Percentiles rank a stretch among this genome's conserved stretches.
phyloP scores from a whole-genome alignment of 1,139 yeast genomes.

The Blastobotrys elegans region DNA sequence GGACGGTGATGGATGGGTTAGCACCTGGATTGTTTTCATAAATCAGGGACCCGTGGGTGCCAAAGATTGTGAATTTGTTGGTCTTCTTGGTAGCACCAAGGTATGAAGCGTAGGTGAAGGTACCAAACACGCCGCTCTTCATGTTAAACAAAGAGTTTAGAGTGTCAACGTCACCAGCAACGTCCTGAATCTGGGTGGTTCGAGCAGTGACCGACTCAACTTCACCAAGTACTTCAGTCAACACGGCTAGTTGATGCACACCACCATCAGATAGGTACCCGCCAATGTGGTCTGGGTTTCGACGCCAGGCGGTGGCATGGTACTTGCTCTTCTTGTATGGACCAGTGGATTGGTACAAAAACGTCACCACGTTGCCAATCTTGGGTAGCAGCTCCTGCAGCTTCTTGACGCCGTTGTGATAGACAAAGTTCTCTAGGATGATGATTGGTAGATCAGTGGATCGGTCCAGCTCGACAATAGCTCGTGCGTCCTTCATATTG shows the following conservation, averaged over 20 bases:
- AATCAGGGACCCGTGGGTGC: slow-evolving; percentile 66
- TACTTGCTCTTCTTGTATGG: slow-evolving; percentile 65
- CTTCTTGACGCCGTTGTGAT: slow-evolving; percentile 50
- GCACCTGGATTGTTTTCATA: slow-evolving; percentile 58
- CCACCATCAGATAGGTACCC: slow-evolving; percentile 93
- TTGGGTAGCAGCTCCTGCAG: slow-evolving; percentile 54
- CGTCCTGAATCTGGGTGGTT: slow-evolving; percentile 68
- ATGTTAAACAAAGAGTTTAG: slow-evolving; percentile 64
- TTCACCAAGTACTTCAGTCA: slow-evolving; percentile 77
- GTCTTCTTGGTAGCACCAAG: slow-evolving; percentile 78
- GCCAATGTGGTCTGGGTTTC: slow-evolving; percentile 83
- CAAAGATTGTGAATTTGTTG: slow-evolving; percentile 63
- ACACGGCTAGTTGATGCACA: slow-evolving; percentile 84
- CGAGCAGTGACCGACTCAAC: slow-evolving; percentile 65
- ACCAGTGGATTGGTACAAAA: slow-evolving; percentile 78
- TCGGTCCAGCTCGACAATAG: slow-evolving; percentile 63
- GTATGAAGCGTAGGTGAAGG: slow-evolving; percentile 86
- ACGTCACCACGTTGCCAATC: slow-evolving; percentile 73
- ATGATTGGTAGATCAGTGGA: slow-evolving; percentile 60
- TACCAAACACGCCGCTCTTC: slow-evolving; percentile 68
- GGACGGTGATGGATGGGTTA: slow-evolving; percentile 44
- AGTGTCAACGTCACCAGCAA: slow-evolving; percentile 76
- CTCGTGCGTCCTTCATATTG: slow-evolving; percentile 67
- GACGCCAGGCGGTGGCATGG: slow-evolving; percentile 66
- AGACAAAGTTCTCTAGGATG: slow-evolving; percentile 83